Percentiles rank a stretch among this genome's conserved stretches.
Conservation (phyloP, 306 rosid species). For the Luffa acutangula region DNA sequence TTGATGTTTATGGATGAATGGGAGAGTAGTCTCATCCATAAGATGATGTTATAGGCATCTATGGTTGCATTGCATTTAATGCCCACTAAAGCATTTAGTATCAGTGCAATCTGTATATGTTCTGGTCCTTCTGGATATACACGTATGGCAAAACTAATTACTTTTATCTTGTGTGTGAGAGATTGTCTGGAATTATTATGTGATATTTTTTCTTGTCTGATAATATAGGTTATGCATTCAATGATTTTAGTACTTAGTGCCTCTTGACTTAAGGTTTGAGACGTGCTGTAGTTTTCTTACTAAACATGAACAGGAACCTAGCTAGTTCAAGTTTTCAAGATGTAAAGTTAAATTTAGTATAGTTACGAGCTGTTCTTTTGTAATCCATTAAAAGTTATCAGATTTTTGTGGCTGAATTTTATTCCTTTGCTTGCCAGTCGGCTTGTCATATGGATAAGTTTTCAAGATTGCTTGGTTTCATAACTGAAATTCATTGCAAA, state of each 20-base stretch:
- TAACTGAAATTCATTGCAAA: background rate
- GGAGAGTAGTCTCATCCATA: background rate
- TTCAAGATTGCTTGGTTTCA: background rate
- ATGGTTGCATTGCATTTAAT: background rate
- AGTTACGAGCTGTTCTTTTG: background rate
- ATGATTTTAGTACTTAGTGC: background rate
- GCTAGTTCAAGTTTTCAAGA: background rate
- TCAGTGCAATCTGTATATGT: background rate
- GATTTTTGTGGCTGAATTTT: background rate
- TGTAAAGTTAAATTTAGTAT: background rate
- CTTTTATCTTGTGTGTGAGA: background rate
- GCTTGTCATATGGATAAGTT: background rate
- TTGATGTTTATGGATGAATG: background rate
- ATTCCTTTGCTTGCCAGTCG: background rate
- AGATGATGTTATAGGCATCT: background rate
- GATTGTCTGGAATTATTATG: background rate
- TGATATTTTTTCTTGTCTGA: background rate
- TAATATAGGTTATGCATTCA: background rate
- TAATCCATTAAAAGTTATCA: background rate
- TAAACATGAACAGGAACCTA: background rate
- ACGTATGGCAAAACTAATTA: background rate
- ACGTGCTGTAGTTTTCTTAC: background rate
- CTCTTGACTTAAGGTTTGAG: background rate
- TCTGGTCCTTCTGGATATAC: background rate
- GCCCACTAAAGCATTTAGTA: background rate